Base-by-base conservation (phyloP, 1,284 basidiomycete genomes). In the Spongiforma sp. region DNA sequence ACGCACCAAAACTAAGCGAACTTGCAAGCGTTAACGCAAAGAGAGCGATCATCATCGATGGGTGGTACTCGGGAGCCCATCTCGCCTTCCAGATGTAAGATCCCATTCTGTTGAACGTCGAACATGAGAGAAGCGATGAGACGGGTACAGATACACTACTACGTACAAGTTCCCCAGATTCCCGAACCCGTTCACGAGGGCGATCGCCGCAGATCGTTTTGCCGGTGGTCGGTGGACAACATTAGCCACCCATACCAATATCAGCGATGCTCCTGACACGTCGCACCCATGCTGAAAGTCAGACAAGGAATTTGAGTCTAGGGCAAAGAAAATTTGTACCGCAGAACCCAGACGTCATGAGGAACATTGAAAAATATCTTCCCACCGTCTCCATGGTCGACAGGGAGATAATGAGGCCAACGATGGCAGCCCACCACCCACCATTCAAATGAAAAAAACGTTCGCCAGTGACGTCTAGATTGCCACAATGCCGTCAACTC, bases 361-460 rank as follows among this genome's bases (percentile, higher is more conserved):
- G 52, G 52, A 54, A 54, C 52, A 54, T 54, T 8, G 52, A 54
- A n/a, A 54, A 54, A 54, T 54, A 54, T 24, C 52, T 54, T 32
- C 30, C 52, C 15, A 32, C n/a, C 1, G 32, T 54, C 9, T 33
- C 24, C 32, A 54, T 54, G 21, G 52, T 54, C 32, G 52, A 54
- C 52, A 54, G 52, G 24, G 52, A 33, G 32, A 54, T 54, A n/a
- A 34, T 54, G 32, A n/a, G 33, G 32, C 52, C 52, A 34, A 34
- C 3, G 19, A 54, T 54, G n/a, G 28, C 32, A 21, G 33, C 12
- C 52, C 52, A 54, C 52, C 52, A 54, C 32, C 52, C 30, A 15
- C n/a, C n/a, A n/a, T 12, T 54, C 52, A 54, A n/a, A 9, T 54
- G 52, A 9, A 54, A 54, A 15, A 33, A 54, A 5, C 32, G 52